Base-by-base conservation (phyloP, 1,139 yeast species). In the Sugiyamaella pinicola region DNA sequence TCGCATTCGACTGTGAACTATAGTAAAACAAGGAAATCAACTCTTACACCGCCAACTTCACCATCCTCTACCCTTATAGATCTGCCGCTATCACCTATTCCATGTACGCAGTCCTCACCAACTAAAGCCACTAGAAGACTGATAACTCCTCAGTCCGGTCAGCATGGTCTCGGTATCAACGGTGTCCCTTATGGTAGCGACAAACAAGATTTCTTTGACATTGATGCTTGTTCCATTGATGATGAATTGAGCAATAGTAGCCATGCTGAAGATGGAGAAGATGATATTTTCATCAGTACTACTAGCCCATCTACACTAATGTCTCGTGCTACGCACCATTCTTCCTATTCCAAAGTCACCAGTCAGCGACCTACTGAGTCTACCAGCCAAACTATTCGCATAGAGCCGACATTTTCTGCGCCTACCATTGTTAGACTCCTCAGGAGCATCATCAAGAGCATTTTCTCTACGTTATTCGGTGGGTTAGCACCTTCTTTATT, bases 141-240 rank as follows among this genome's bases (percentile, higher is more conserved):
- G 3, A 22, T 26, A 13, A 35, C 28, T 34, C 35, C 42, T 12
- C 42, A 19, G 9, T 17, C 41, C 4, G 41, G 35, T 33, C 41
- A 35, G 15, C 49, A 45, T 35, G 49, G 49, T 10, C 41, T 45
- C 13, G 49, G 49, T 10, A 45, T 45, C 9, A 45, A 45, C 13
- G 49, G 34, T 7, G 42, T 35, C 4, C 38, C 49, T 2, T 45
- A 45, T 15, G n/a, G 15, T 7, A 8, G 19, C 24, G 49, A 45
- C 17, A 22, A 28, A 4, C 19, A 33, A 15, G 38, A 42, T 15
- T n/a, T 6, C n/a, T 31, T 26, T 4, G 47, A 26, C 9, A 29
- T 42, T n/a, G 35, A 42, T 29, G n/a, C 28, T 18, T 42, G 22
- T 31, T 31, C 28, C 7, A 9, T 42, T 9, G 47, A 42, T 29